A percentile compares a stretch with the other conserved stretches of the same genome.
Evolutionary conservation across 202 grass and related monocot species (phyloP).

Genomic region (Schoenoplectus triqueter): DNA sequence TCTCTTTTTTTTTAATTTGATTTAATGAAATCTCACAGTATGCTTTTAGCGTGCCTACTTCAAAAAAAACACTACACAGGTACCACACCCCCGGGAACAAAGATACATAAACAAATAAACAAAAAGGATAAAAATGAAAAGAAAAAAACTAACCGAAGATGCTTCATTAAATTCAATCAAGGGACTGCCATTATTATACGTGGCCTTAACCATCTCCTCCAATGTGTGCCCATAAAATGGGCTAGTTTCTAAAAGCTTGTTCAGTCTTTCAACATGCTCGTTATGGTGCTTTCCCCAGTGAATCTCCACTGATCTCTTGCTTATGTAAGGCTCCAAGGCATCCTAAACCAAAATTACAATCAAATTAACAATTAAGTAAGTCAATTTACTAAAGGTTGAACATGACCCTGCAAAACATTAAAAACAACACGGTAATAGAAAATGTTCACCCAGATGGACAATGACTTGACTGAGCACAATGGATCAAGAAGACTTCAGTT

Average conservation of each 20-base stretch:
- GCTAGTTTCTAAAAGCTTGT: constrained; percentile 72
- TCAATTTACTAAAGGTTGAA: not conserved
- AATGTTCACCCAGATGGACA: not conserved
- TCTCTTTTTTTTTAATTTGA: too few species aligned
- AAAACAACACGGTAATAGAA: not conserved
- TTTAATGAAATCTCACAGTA: too few species aligned
- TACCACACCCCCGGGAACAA: not conserved
- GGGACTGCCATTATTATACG: constrained; percentile 94
- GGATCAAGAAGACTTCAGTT: not conserved
- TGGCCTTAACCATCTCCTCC: constrained; percentile 86
- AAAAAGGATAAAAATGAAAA: not conserved
- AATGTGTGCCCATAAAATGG: constrained; percentile 80
- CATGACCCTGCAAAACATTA: not conserved
- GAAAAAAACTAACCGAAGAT: constrained; percentile 50
- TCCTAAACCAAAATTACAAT: constrained; percentile 52
- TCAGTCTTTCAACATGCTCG: constrained; percentile 71
- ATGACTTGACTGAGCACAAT: not conserved
- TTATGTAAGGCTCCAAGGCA: constrained; percentile 92
- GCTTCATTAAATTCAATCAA: constrained; percentile 83
- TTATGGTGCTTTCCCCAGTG: constrained; percentile 86
- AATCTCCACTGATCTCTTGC: constrained; percentile 72
- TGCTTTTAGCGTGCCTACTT: too few species aligned
- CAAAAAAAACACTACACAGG: not conserved
- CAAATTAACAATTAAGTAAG: constrained; percentile 11
- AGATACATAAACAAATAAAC: constrained; percentile 5